phyloP scores from a whole-genome alignment of 345 rosid genomes.

The Turritis glabra region DNA sequence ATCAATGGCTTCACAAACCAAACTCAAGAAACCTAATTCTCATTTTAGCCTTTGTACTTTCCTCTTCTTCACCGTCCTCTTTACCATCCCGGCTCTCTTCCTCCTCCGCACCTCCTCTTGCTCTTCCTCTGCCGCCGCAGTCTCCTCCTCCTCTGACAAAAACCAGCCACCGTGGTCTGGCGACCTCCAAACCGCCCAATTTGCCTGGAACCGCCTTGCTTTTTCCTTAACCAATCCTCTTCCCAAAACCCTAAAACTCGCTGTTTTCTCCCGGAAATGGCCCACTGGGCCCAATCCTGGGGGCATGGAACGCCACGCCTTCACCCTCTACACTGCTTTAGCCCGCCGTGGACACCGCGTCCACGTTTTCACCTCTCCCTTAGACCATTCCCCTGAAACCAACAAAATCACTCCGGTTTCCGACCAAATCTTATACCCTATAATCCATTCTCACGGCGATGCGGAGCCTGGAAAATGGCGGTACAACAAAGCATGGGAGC shows the following conservation, averaged over 20 bases:
- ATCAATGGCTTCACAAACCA: conserved; percentile 61
- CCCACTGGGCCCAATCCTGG: conserved; percentile 73
- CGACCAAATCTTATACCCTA: conserved; percentile 32
- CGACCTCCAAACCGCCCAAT: conserved; percentile 57
- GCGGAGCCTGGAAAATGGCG: conserved; percentile 74
- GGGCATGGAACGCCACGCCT: conserved; percentile 98
- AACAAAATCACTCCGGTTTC: conserved; percentile 24
- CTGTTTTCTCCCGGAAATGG: conserved; percentile 94
- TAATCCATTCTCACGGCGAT: conserved; percentile 70
- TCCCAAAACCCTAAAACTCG: conserved; percentile 52
- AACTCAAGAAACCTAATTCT: conserved; percentile 51
- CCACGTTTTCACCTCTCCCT: conserved; percentile 86
- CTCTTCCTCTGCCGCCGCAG: conserved; percentile 28
- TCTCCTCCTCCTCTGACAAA: conserved; percentile 10
- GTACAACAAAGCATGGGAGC: conserved; percentile 85
- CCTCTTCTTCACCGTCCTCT: conserved; percentile 75
- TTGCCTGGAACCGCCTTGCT: conserved; percentile 75
- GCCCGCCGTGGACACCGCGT: conserved; percentile 80
- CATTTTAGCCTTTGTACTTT: conserved; percentile 55
- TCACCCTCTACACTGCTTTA: conserved; percentile 70
- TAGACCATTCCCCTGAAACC: conserved; percentile 26
- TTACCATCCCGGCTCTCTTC: conserved; percentile 79
- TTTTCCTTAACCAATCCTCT: conserved; percentile 43
- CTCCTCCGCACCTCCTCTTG: conserved; percentile 63
- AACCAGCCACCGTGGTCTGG: conserved; percentile 61